These are phyloP conservation scores for Pseudogymnoascus sp. DNA, from an alignment of 2,329 filamentous ascomycete genomes.

Conservation along the genomic window DNA sequence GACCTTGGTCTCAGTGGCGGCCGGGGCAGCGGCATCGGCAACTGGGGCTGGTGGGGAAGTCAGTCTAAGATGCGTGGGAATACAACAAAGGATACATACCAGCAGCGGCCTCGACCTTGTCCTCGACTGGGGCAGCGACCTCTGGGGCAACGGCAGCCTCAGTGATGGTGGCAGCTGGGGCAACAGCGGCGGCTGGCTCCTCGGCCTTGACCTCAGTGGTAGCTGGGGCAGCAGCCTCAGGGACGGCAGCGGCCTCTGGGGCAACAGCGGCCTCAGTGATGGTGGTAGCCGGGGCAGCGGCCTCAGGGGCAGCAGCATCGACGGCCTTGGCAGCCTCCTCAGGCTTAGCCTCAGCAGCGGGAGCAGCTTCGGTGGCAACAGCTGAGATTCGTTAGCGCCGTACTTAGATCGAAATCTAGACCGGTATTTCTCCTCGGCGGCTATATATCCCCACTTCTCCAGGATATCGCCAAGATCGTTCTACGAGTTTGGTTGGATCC, in stretches of 20 bases:
- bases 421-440: neutral
- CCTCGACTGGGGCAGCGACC: constrained; percentile 12
- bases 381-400: constrained; percentile 1
- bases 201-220: neutral
- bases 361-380: neutral
- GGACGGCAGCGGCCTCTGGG: constrained; percentile 13
- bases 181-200: constrained; percentile 5
- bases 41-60: neutral
- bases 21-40: constrained; percentile 11
- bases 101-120: neutral
- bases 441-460: neutral
- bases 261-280: constrained; percentile 5
- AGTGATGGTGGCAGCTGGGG: constrained; percentile 14
- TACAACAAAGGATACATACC: neutral
- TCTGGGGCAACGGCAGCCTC: constrained; percentile 8
- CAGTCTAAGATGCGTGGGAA: neutral
- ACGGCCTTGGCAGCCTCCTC: constrained; percentile 2
- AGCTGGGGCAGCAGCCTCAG: constrained; percentile 10
- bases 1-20: constrained; percentile 16
- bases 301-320: constrained; percentile 11
- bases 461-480: neutral
- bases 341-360: neutral
- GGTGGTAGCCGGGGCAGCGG: constrained; percentile 11
- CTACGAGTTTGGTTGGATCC: neutral
- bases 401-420: neutral